Evolutionary conservation across 495 filamentous ascomycete species (phyloP).

Genomic region (Penicillium diatomitis): DNA sequence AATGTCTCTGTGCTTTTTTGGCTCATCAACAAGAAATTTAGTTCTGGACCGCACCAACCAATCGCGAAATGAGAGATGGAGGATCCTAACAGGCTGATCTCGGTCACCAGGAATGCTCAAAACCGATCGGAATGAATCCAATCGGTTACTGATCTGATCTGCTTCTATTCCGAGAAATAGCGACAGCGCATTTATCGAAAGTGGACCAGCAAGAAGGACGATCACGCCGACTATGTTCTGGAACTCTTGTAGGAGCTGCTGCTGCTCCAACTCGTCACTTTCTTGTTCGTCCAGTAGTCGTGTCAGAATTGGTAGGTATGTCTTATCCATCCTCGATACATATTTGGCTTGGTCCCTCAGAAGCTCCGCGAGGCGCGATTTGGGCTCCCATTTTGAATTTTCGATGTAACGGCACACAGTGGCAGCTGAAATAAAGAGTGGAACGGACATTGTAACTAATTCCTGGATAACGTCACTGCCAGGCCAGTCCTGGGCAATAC

Average conservation of each 20-base stretch:
- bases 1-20: neutral
- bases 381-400: slow-evolving; percentile 2
- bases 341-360: slow-evolving; percentile 8
- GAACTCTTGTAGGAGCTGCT: slow-evolving; percentile 9
- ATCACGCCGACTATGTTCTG: slow-evolving; percentile 18
- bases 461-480: slow-evolving; percentile 6
- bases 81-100: slow-evolving; percentile 7
- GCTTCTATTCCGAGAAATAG: slow-evolving; percentile 2
- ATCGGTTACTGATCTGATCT: slow-evolving; percentile 2
- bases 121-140: slow-evolving; percentile 6
- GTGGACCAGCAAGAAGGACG: slow-evolving; percentile 16
- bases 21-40: neutral
- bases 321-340: slow-evolving; percentile 13
- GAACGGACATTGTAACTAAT: slow-evolving; percentile 14
- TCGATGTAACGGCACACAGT: slow-evolving; percentile 23
- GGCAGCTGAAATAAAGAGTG: slow-evolving; percentile 26
- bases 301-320: slow-evolving; percentile 18
- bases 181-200: slow-evolving; percentile 9
- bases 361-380: slow-evolving; percentile 6
- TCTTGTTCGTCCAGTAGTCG: slow-evolving; percentile 11
- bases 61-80: slow-evolving; percentile 23
- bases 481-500: slow-evolving; percentile 31
- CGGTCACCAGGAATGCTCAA: slow-evolving; percentile 6
- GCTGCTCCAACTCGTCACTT: neutral
- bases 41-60: slow-evolving; percentile 6